Conservation (phyloP, 371 early-diverging fungal genomes). For the Neoconidiobolus thromboides region DNA sequence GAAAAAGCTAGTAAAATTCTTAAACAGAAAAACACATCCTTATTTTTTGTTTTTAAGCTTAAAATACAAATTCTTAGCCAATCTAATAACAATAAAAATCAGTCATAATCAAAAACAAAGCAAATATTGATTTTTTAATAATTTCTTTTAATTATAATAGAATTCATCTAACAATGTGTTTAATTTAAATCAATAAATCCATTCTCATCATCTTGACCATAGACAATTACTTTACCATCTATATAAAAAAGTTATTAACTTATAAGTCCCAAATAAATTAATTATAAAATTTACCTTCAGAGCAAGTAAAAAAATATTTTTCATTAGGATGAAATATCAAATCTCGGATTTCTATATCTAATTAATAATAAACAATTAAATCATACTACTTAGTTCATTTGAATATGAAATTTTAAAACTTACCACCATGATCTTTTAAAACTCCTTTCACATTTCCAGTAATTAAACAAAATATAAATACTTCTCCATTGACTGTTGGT, state of each 20-base stretch:
- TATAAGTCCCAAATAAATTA: neutral
- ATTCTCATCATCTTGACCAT: neutral
- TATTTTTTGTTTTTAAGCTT: no score
- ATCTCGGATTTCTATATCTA: slow-evolving; percentile 74
- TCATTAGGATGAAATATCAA: slow-evolving; percentile 72
- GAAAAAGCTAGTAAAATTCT: no score
- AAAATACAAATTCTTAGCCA: no score
- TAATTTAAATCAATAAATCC: no score
- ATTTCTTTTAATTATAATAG: no score
- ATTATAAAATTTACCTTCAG: slow-evolving; percentile 39
- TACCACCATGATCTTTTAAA: neutral
- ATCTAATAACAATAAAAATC: no score
- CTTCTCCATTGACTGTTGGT: slow-evolving; percentile 70
- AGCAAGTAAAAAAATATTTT: slow-evolving; percentile 57
- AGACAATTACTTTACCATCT: neutral
- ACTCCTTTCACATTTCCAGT: slow-evolving; percentile 38
- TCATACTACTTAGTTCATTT: no score
- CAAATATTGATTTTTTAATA: no score
- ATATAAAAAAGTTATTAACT: neutral
- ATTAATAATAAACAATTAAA: neutral
- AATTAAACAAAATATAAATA: slow-evolving; percentile 55
- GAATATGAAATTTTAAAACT: neutral
- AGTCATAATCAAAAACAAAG: no score
- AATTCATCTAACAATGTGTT: no score
- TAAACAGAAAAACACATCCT: no score